Evolutionary conservation across 2,329 filamentous ascomycete genomes (phyloP), one percentile per base, ranked within the genome.

Genomic region (Coleophoma crateriformis): DNA sequence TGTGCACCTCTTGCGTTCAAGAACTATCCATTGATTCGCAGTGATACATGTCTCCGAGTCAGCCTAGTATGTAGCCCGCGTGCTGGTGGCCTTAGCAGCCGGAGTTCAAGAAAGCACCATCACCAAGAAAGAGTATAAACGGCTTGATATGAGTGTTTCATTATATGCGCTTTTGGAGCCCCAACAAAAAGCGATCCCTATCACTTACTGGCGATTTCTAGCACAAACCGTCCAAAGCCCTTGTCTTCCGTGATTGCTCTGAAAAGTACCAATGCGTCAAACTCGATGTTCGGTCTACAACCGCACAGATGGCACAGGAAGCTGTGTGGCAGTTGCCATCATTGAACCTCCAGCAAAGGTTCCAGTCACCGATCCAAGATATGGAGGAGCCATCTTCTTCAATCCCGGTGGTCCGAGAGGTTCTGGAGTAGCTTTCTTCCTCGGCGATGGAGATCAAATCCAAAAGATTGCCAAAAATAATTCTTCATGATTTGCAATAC

Each of bases 341-440:
- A 61, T 70, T 32, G 68, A 67, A 40, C 55, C 62, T 3, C 67
- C 71, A 2, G 71, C 71, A 7, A 60, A 58, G 22, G 63, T 72
- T 1, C 53, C 61, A 0, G 59, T 68, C 12, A 64, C 63, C 0
- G 62, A 73, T 51, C 56, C 59, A 6, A 56, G 58, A 7, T 68
- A 69, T 53, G 64, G 67, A 3, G 69, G 70, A 2, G 54, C 67
- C 8, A 63, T 72, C 14, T 49, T 72, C 2, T 39, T 68, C 2
- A 73, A 73, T 45, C 68, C 69, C 3, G 70, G 64, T 15, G 70
- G 71, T 2, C 70, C 70, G 1, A 68, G 69, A 4, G 63, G 58
- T 12, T 68, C 65, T n/a, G 68, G 69, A 12, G 57, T 69, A 1
- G 32, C 53, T 27, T 52, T 59, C n/a, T 53, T 67, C 2, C 48